Conservation (phyloP, 257 asterid genomes). For the Solanum neorickii region DNA sequence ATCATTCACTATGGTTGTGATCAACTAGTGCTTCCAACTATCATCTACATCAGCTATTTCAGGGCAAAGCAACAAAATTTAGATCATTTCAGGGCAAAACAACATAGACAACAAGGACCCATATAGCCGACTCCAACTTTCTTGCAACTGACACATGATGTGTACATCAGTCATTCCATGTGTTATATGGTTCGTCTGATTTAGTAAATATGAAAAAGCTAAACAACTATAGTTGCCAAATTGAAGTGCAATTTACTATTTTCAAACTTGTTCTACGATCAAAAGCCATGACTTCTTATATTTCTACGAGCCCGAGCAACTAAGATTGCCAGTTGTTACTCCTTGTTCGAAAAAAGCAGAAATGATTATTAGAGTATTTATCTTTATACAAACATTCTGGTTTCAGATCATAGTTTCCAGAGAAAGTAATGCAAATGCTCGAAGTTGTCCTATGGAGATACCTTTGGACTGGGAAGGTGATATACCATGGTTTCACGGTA, state of each 20-base stretch:
- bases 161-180: not conserved
- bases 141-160: not conserved
- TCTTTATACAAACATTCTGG: no score
- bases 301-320: no score
- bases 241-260: not conserved
- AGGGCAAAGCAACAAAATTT: no score
- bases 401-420: no score
- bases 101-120: not conserved
- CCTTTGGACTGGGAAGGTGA: no score
- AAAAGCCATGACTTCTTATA: not conserved
- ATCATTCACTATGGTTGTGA: slow-evolving; percentile 16
- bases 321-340: no score
- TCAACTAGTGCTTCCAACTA: slow-evolving; percentile 79
- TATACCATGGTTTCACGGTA: no score
- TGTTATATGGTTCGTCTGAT: not conserved
- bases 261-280: not conserved
- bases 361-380: no score
- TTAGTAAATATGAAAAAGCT: not conserved
- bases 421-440: no score
- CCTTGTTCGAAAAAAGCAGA: no score
- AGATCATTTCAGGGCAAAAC: not conserved
- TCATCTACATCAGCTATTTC: slow-evolving; percentile 76
- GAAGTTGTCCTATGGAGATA: no score
- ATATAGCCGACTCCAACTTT: not conserved
- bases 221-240: not conserved